Evolutionary conservation across 164 flowering plant genomes (phyloP).

Genomic region (Aristolochia californica): DNA sequence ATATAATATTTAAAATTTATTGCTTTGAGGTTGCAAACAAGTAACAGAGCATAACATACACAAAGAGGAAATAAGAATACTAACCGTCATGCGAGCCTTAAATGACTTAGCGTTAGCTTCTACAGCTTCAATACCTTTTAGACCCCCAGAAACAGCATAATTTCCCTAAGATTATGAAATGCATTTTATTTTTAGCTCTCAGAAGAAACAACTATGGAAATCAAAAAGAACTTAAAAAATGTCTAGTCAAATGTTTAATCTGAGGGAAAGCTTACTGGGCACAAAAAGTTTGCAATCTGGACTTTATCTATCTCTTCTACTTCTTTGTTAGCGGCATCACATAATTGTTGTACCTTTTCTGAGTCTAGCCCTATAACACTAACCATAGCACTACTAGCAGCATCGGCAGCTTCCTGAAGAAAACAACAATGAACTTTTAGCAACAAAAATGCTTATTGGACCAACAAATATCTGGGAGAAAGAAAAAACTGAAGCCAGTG

Average conservation of each 20-base stretch:
- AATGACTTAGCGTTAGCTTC: constrained; percentile 97
- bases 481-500: background rate
- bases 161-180: constrained; percentile 50
- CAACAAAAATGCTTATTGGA: background rate
- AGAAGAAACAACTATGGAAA: background rate
- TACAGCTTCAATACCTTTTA: constrained; percentile 85
- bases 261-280: constrained; percentile 49
- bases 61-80: background rate
- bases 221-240: background rate
- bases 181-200: constrained; percentile 2
- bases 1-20: no score
- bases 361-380: constrained; percentile 90
- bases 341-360: constrained; percentile 80
- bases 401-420: constrained; percentile 90
- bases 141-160: constrained; percentile 96
- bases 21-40: no score
- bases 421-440: constrained; percentile 2
- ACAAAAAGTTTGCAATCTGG: constrained; percentile 91
- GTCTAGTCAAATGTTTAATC: background rate
- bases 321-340: constrained; percentile 96
- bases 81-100: constrained; percentile 97
- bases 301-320: constrained; percentile 77
- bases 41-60: background rate
- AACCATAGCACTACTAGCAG: constrained; percentile 93
- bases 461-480: background rate